phyloP scores from a whole-genome alignment of 1,284 basidiomycete genomes.

The Trametes sp. region DNA sequence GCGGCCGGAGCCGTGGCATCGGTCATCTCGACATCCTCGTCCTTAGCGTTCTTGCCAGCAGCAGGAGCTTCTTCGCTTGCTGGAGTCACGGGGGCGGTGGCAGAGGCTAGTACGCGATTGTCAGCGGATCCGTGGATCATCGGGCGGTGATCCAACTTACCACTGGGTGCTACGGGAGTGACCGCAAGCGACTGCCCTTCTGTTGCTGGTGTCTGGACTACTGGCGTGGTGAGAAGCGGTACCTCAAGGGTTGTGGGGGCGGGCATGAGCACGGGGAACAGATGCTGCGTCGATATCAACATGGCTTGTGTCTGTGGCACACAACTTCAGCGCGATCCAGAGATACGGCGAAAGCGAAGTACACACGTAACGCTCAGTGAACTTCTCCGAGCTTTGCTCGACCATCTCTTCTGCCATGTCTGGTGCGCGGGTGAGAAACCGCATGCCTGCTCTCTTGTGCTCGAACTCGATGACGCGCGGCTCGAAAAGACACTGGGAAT shows the following conservation, averaged over 20 bases:
- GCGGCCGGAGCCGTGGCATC: conserved; percentile 22
- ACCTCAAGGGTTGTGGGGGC: conserved; percentile 27
- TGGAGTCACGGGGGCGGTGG: conserved; percentile 23
- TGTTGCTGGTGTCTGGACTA: conserved; percentile 32
- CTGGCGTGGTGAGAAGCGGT: conserved; percentile 38
- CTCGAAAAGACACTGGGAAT: conserved; percentile 90
- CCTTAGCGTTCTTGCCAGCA: conserved; percentile 22
- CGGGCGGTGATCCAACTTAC: conserved; percentile 5
- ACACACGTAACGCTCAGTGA: conserved; percentile 36
- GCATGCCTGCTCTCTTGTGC: conserved; percentile 66
- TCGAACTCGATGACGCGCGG: conserved; percentile 93
- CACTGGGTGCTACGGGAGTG: conserved; percentile 30
- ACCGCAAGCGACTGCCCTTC: conserved; percentile 30
- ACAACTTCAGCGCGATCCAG: conserved; percentile 4
- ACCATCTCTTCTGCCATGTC: conserved; percentile 79
- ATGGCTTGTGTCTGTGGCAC: conserved; percentile 78
- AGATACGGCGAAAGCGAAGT: background rate
- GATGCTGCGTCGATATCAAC: conserved; percentile 86
- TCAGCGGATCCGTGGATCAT: background rate
- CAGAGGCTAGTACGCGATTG: conserved; percentile 4
- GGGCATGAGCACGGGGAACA: conserved; percentile 56
- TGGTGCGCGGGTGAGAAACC: conserved; percentile 51
- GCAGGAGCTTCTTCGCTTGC: conserved; percentile 16
- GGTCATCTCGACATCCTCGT: conserved; percentile 32
- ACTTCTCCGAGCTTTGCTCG: conserved; percentile 66